These are phyloP conservation scores for Penicillium turbatum DNA, from an alignment of 495 filamentous ascomycete genomes.

Conservation along the genomic window DNA sequence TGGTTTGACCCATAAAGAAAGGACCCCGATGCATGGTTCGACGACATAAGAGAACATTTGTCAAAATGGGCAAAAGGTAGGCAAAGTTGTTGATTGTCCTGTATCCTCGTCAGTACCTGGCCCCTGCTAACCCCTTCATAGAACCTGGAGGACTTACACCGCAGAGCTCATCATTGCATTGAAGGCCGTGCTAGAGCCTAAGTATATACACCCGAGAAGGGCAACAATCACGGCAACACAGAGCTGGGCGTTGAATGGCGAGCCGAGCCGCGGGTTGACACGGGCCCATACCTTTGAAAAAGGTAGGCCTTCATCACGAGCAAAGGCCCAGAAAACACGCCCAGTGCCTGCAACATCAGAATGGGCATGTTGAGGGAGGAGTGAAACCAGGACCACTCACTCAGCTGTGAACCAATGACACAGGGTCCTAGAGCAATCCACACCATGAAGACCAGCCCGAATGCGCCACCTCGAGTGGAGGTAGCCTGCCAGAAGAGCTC, in stretches of 20 bases:
- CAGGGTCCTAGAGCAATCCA: slow-evolving; percentile 46
- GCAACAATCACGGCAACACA: slow-evolving; percentile 54
- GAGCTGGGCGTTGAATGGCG: slow-evolving; percentile 59
- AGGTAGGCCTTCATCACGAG: slow-evolving; percentile 56
- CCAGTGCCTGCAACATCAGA: slow-evolving; percentile 50
- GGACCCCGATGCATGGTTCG: slow-evolving; percentile 34
- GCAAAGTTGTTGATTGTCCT: slow-evolving; percentile 39
- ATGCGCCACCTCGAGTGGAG: slow-evolving; percentile 53
- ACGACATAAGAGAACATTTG: slow-evolving; percentile 31
- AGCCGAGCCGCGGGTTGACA: slow-evolving; percentile 21
- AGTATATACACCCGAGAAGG: slow-evolving; percentile 62
- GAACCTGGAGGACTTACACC: slow-evolving; percentile 17
- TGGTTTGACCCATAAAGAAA: slow-evolving; percentile 25
- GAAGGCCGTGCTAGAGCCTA: slow-evolving; percentile 67
- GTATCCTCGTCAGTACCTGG: background rate
- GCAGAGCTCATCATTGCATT: slow-evolving; percentile 62
- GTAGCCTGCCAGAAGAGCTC: slow-evolving; percentile 72
- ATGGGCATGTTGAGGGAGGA: too few relatives aligned
- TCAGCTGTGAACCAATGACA: slow-evolving; percentile 51
- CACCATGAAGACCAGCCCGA: slow-evolving; percentile 55
- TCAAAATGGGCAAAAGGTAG: slow-evolving; percentile 33
- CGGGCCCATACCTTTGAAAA: slow-evolving; percentile 30
- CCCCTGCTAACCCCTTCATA: background rate
- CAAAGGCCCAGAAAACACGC: slow-evolving; percentile 67
- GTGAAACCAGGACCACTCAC: too few relatives aligned